Conservation (phyloP, 2,329 filamentous ascomycete species). For the Gnomoniopsis smithogilvyi region DNA sequence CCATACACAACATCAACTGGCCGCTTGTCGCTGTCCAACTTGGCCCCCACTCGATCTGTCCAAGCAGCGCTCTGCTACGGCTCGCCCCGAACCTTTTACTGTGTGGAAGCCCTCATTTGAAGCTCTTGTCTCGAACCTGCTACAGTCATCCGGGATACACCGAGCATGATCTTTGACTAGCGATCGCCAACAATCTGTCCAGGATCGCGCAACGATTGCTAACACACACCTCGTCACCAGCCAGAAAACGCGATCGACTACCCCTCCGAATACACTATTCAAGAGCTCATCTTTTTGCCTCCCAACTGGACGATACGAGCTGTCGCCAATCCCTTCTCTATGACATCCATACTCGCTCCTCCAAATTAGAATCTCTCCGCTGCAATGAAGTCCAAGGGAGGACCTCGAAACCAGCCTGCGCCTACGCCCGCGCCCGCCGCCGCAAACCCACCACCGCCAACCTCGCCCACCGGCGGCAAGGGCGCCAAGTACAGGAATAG, state of each 20-base stretch:
- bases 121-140: not conserved
- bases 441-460: slow-evolving; percentile 51
- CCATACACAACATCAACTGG: not conserved
- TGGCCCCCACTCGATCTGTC: not conserved
- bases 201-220: not conserved
- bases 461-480: slow-evolving; percentile 47
- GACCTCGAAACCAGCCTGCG: slow-evolving; percentile 27
- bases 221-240: not conserved
- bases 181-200: not conserved
- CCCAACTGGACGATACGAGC: slow-evolving; percentile 13
- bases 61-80: not conserved
- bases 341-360: slow-evolving; percentile 6
- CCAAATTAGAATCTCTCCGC: slow-evolving; percentile 3
- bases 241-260: slow-evolving; percentile 8
- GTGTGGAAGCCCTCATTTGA: not conserved
- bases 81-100: not conserved
- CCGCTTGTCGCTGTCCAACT: not conserved
- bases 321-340: slow-evolving; percentile 13
- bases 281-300: slow-evolving; percentile 1
- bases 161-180: not conserved
- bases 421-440: slow-evolving; percentile 21
- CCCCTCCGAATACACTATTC: not conserved
- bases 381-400: slow-evolving; percentile 27
- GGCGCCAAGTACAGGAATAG: slow-evolving; percentile 63
- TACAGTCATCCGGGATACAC: not conserved